These are phyloP conservation scores for Paulownia fortunei DNA, from an alignment of 257 asterid species.

Conservation along the genomic window DNA sequence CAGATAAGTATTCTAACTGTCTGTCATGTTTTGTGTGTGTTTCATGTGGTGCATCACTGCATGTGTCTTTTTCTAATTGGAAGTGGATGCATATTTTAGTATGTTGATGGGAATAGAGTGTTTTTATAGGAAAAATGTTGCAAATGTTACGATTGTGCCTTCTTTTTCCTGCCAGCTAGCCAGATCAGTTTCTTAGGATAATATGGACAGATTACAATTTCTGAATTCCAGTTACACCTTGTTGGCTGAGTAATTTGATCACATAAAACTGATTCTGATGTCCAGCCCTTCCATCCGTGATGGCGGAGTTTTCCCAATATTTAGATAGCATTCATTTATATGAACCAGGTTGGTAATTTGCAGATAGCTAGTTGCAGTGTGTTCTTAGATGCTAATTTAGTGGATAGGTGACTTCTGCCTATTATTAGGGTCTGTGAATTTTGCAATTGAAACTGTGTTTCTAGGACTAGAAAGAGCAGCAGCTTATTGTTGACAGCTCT, in stretches of 20 bases:
- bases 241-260: background rate
- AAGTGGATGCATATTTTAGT: background rate
- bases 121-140: background rate
- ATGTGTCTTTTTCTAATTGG: background rate
- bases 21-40: background rate
- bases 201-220: constrained; percentile 10
- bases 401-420: background rate
- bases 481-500: constrained; percentile 31
- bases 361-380: background rate
- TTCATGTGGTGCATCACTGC: background rate
- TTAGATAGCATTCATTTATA: background rate
- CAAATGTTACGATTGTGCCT: background rate
- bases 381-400: background rate
- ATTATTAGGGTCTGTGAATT: background rate
- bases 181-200: background rate
- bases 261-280: background rate
- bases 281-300: background rate
- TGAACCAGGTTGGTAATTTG: constrained; percentile 4
- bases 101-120: background rate
- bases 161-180: constrained; percentile 5
- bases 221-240: background rate
- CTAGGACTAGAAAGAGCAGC: constrained; percentile 15
- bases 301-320: background rate
- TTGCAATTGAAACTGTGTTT: constrained; percentile 4
- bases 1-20: background rate